Percentiles rank a stretch among this genome's conserved stretches.
Evolutionary conservation across 1,139 yeast species (phyloP).

Genomic region (Saccharomyces pastorianus): DNA sequence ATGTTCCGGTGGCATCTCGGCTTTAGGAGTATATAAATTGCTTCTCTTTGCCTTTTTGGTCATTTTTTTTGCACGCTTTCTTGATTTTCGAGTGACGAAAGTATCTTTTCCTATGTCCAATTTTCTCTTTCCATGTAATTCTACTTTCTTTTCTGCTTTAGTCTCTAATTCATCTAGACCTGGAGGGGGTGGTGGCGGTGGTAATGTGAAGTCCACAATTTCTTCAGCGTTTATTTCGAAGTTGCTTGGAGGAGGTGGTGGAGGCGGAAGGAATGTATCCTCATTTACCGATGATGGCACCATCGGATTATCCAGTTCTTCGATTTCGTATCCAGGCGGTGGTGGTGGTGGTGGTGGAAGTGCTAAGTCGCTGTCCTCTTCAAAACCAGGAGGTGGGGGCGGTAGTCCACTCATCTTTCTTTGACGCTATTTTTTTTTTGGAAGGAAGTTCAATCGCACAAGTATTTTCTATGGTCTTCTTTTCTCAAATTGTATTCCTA

Average conservation of each 20-base stretch:
- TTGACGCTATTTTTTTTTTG: background rate
- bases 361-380: conserved; percentile 2
- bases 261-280: conserved; percentile 1
- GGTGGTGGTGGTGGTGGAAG: conserved; percentile 11
- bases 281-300: conserved; percentile 1
- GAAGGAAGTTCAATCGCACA: background rate
- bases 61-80: conserved; percentile 21
- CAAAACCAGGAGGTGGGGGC: conserved; percentile 8
- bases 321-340: conserved; percentile 10
- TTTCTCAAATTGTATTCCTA: background rate
- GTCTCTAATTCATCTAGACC: conserved; percentile 5
- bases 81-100: conserved; percentile 4
- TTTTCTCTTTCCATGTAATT: background rate
- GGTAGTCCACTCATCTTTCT: conserved; percentile 4
- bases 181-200: conserved; percentile 25
- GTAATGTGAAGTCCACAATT: background rate
- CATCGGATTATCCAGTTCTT: background rate
- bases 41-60: conserved; percentile 32
- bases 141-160: background rate
- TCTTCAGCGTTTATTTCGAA: background rate
- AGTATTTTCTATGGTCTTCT: background rate
- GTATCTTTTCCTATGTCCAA: background rate
- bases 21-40: conserved; percentile 50
- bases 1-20: conserved; percentile 93
- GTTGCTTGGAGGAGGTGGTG: conserved; percentile 3